These are phyloP conservation scores for Blastobotrys buckinghamii DNA, from an alignment of 1,139 yeast genomes.

Conservation along the genomic window DNA sequence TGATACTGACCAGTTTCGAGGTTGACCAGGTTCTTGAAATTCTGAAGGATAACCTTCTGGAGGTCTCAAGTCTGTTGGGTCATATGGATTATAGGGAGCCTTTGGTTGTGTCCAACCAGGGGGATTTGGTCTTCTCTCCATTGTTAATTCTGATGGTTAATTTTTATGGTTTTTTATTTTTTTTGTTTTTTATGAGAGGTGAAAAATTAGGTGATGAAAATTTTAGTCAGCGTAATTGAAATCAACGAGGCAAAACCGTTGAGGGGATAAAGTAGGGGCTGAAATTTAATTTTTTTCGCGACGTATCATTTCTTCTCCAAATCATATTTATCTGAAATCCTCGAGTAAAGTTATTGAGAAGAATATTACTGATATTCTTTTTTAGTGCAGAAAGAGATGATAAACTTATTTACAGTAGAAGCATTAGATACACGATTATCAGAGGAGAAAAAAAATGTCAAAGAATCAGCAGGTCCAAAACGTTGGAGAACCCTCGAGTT, in stretches of 20 bases:
- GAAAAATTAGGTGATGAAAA: neutral
- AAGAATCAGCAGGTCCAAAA: constrained; percentile 45
- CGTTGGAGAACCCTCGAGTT: constrained; percentile 77
- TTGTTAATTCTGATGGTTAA: too few relatives aligned
- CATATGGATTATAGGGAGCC: constrained; percentile 84
- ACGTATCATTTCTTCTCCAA: neutral
- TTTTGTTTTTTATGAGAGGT: neutral
- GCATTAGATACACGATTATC: constrained; percentile 72
- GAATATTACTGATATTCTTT: neutral
- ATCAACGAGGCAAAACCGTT: too few relatives aligned
- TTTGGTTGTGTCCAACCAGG: constrained; percentile 77
- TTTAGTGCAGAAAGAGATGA: neutral
- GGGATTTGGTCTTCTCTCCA: constrained; percentile 65
- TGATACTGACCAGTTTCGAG: constrained; percentile 46
- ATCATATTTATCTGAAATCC: too few relatives aligned
- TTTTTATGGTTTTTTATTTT: neutral
- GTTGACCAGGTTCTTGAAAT: constrained; percentile 37
- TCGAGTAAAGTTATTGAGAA: too few relatives aligned
- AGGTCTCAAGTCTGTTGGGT: constrained; percentile 69
- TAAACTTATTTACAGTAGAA: constrained; percentile 55
- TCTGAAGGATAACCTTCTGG: constrained; percentile 85
- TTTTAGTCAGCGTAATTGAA: too few relatives aligned
- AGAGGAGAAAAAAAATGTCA: constrained; percentile 40
- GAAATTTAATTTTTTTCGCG: neutral
- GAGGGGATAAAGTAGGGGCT: neutral